Conservation (phyloP, 2,329 filamentous ascomycete species). For the Volutella citrinella region DNA sequence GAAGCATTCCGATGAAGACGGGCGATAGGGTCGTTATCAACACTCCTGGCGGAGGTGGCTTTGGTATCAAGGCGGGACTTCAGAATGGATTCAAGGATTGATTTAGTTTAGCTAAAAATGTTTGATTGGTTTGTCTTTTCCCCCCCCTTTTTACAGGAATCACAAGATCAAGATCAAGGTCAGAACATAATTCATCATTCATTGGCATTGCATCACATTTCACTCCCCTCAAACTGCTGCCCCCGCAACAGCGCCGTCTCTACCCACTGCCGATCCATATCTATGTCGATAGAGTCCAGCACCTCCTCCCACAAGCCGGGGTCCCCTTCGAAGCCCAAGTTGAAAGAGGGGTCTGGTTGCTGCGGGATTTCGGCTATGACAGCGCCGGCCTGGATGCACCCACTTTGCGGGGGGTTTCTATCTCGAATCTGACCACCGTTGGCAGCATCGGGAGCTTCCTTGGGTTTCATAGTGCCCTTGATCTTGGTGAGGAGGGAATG, state of each 20-base stretch:
- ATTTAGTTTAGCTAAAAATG: too few species aligned
- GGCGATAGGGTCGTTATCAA: background rate
- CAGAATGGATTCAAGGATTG: too few species aligned
- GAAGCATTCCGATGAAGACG: background rate
- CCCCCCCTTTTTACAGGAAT: too few species aligned
- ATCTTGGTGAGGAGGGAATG: conserved; percentile 1
- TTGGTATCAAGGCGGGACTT: too few species aligned
- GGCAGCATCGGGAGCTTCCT: background rate
- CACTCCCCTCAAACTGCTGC: too few species aligned
- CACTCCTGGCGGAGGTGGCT: background rate
- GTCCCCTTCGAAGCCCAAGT: conserved; percentile 1
- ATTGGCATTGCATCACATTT: too few species aligned
- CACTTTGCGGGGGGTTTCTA: too few species aligned
- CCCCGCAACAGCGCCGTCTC: background rate
- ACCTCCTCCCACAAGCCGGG: conserved; percentile 2
- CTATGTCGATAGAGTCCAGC: conserved; percentile 4
- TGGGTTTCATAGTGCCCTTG: background rate
- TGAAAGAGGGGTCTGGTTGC: background rate
- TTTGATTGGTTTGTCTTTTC: too few species aligned
- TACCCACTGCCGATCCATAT: conserved; percentile 2
- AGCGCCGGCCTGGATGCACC: too few species aligned
- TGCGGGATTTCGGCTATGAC: background rate
- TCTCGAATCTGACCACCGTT: too few species aligned
- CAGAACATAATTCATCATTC: too few species aligned
- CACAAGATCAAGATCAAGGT: too few species aligned